Conservation (phyloP, 345 rosid genomes). For the Eucalyptus cloeziana region DNA sequence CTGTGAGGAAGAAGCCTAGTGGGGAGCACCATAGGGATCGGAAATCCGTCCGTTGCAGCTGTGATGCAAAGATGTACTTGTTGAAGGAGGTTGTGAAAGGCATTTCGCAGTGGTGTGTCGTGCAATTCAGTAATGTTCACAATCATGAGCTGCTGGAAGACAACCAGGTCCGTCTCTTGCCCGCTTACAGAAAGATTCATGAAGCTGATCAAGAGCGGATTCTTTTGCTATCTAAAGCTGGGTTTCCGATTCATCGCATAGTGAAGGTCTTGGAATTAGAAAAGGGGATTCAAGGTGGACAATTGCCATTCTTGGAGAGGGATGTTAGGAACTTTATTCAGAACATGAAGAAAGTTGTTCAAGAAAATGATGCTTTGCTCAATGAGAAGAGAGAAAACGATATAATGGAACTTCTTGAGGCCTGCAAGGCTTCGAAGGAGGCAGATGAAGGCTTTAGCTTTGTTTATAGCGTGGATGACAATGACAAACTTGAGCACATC, state of each 20-base stretch:
- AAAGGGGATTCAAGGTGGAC: constrained; percentile 78
- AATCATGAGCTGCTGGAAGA: constrained; percentile 89
- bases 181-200: constrained; percentile 83
- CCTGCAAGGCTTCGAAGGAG: constrained; percentile 60
- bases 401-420: constrained; percentile 59
- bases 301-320: constrained; percentile 79
- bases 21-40: constrained; percentile 87
- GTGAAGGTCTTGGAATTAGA: constrained; percentile 79
- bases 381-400: constrained; percentile 71
- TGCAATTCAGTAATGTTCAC: constrained; percentile 90
- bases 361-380: constrained; percentile 77
- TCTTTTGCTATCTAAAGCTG: constrained; percentile 80
- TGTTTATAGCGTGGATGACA: constrained; percentile 53
- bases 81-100: constrained; percentile 62
- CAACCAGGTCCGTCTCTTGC: constrained; percentile 78
- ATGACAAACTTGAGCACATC: constrained; percentile 59
- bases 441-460: constrained; percentile 56
- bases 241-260: constrained; percentile 71
- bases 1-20: constrained; percentile 67
- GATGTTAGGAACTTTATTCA: constrained; percentile 89
- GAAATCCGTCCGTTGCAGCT: constrained; percentile 77
- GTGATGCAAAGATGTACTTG: constrained; percentile 79
- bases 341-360: constrained; percentile 70
- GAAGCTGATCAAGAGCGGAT: constrained; percentile 82
- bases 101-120: constrained; percentile 60